Conservation (phyloP, 1,284 basidiomycete genomes). For the Cystobasidium pallidum region DNA sequence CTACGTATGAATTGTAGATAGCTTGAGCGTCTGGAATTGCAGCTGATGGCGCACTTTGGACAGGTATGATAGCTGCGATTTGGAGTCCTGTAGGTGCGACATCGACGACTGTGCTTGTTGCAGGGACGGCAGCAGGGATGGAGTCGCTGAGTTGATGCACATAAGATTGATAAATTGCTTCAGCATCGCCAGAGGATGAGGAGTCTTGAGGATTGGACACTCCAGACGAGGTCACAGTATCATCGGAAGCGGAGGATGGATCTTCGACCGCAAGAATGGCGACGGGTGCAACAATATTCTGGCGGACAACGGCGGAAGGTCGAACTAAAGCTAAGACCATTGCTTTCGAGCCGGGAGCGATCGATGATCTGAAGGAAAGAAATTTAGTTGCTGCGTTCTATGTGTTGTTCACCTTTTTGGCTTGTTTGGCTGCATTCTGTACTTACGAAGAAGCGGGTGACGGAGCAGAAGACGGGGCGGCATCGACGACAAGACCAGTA, state of each 20-base stretch:
- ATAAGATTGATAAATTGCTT: constrained; percentile 26
- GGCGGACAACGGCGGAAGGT: constrained; percentile 13
- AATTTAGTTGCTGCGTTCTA: no score
- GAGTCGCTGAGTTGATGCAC: constrained; percentile 22
- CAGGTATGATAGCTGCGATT: constrained; percentile 25
- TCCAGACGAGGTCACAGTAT: background rate
- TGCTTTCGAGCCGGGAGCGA: background rate
- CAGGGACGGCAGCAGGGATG: background rate
- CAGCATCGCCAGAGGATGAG: constrained; percentile 1
- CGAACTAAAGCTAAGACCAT: constrained; percentile 6
- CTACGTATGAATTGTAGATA: constrained; percentile 43
- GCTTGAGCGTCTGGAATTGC: constrained; percentile 25
- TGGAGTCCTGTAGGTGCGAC: constrained; percentile 20
- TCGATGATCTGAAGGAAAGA: constrained; percentile 1
- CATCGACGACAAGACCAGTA: constrained; percentile 3
- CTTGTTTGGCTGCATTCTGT: background rate
- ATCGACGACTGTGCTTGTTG: background rate
- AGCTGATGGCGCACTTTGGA: background rate
- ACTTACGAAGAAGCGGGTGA: constrained; percentile 10
- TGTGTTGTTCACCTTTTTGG: background rate
- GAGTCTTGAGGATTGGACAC: constrained; percentile 3
- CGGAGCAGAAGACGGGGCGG: constrained; percentile 10
- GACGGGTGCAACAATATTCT: constrained; percentile 11
- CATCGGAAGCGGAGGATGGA: background rate
- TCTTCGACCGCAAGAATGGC: constrained; percentile 2